phyloP scores from a whole-genome alignment of 306 rosid species.

The Ormosia emarginata region DNA sequence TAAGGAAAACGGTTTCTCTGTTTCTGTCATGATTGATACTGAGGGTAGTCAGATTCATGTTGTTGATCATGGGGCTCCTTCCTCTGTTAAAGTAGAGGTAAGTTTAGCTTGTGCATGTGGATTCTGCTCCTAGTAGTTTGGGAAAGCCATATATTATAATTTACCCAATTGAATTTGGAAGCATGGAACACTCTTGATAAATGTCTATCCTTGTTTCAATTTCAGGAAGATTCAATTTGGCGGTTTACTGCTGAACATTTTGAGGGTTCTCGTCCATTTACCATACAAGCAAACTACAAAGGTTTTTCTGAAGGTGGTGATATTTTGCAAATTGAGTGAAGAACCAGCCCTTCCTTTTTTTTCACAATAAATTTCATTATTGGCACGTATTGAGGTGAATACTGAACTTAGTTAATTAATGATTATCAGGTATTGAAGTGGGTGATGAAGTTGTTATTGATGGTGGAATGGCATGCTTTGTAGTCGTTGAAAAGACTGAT shows the following conservation, averaged over 20 bases:
- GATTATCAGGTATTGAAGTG: constrained; percentile 42
- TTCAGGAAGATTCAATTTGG: constrained; percentile 63
- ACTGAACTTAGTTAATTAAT: background rate
- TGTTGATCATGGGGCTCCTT: constrained; percentile 85
- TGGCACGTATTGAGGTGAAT: background rate
- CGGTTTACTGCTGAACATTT: constrained; percentile 48
- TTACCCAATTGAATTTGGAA: background rate
- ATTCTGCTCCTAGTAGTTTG: background rate
- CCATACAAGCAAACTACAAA: constrained; percentile 53
- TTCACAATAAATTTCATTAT: background rate
- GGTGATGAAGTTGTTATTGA: constrained; percentile 67
- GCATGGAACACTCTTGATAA: background rate
- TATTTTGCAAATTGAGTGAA: background rate
- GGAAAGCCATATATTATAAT: background rate
- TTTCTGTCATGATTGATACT: constrained; percentile 86
- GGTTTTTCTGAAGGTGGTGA: constrained; percentile 60
- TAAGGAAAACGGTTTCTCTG: constrained; percentile 58
- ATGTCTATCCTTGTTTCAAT: background rate
- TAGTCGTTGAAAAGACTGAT: constrained; percentile 50
- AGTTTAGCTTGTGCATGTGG: background rate
- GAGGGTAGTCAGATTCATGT: constrained; percentile 89
- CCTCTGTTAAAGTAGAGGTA: constrained; percentile 85
- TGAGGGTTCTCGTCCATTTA: constrained; percentile 53
- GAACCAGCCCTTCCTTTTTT: background rate
- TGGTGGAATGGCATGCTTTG: constrained; percentile 69